A percentile compares a stretch with the other conserved stretches of the same genome.
These are phyloP conservation scores for Skeletonema grethae DNA, from an alignment of 108 stramenopile genomes.

Conservation along the genomic window DNA sequence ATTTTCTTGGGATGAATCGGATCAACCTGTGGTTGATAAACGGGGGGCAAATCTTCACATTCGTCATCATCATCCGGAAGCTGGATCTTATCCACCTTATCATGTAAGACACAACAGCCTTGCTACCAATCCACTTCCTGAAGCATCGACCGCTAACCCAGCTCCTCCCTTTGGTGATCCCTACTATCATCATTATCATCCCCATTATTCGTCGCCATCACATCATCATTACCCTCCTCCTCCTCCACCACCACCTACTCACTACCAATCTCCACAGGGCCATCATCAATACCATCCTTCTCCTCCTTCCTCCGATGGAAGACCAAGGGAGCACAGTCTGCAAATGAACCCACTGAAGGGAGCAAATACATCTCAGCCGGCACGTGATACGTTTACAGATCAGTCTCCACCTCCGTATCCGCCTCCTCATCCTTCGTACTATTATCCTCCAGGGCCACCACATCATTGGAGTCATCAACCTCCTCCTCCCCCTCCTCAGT, in stretches of 20 bases:
- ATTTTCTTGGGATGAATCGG: slow-evolving; percentile 73
- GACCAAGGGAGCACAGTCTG: slow-evolving; percentile 28
- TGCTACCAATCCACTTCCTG: slow-evolving; percentile 57
- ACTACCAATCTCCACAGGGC: not conserved
- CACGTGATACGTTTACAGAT: slow-evolving; percentile 13
- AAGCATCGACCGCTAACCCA: slow-evolving; percentile 48
- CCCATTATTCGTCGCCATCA: slow-evolving; percentile 32
- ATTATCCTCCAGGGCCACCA: slow-evolving; percentile 1
- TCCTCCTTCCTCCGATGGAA: not conserved
- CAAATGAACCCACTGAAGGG: slow-evolving; percentile 19
- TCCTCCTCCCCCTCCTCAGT: slow-evolving; percentile 20
- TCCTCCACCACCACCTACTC: not conserved
- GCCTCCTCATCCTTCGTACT: slow-evolving; percentile 15
- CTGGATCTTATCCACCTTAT: slow-evolving; percentile 9
- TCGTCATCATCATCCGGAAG: slow-evolving; percentile 13
- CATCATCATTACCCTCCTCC: slow-evolving; percentile 11
- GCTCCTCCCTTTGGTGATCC: slow-evolving; percentile 36
- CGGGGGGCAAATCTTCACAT: slow-evolving; percentile 6
- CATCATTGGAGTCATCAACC: slow-evolving; percentile 17
- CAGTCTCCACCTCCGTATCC: slow-evolving; percentile 12
- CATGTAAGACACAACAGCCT: slow-evolving; percentile 53
- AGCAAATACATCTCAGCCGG: slow-evolving; percentile 13
- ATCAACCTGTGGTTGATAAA: slow-evolving; percentile 5
- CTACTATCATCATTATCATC: slow-evolving; percentile 7
- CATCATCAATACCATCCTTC: not conserved